These are phyloP conservation scores for Cladorrhinum samala DNA, from an alignment of 495 filamentous ascomycete genomes.

Conservation along the genomic window DNA sequence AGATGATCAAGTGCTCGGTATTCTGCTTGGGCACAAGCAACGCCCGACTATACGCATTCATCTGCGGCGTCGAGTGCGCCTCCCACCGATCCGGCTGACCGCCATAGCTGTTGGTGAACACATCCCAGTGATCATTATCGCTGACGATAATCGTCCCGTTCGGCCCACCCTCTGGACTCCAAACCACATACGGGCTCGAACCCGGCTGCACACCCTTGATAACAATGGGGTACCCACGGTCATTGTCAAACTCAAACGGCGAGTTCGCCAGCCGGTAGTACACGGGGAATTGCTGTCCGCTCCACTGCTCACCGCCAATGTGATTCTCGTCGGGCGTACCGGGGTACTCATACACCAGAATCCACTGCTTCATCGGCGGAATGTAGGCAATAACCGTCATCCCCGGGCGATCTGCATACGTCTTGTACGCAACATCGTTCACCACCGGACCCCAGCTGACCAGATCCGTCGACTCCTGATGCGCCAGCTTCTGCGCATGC, in stretches of 20 bases:
- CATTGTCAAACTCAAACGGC: slow-evolving; percentile 48
- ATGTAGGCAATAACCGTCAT: slow-evolving; percentile 51
- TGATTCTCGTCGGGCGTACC: no score
- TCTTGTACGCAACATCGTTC: slow-evolving; percentile 54
- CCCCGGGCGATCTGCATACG: slow-evolving; percentile 59
- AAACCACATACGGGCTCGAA: slow-evolving; percentile 50
- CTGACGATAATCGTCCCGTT: slow-evolving; percentile 56
- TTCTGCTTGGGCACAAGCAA: slow-evolving; percentile 39
- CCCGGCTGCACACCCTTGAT: slow-evolving; percentile 46
- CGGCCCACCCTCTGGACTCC: slow-evolving; percentile 46
- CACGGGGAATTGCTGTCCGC: slow-evolving; percentile 38
- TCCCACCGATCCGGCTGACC: slow-evolving; percentile 51
- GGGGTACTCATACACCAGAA: slow-evolving; percentile 23
- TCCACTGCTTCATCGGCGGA: slow-evolving; percentile 23
- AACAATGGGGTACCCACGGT: slow-evolving; percentile 38
- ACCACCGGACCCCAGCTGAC: slow-evolving; percentile 53
- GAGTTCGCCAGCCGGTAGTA: slow-evolving; percentile 47
- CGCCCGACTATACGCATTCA: slow-evolving; percentile 44
- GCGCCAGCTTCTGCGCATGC: slow-evolving; percentile 61
- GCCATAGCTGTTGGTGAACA: slow-evolving; percentile 54
- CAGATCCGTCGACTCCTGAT: slow-evolving; percentile 53
- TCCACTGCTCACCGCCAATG: slow-evolving; percentile 21
- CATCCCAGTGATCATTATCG: slow-evolving; percentile 37
- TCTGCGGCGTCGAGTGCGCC: slow-evolving; percentile 36
- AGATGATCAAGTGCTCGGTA: slow-evolving; percentile 33